phyloP scores from a whole-genome alignment of 2,329 filamentous ascomycete genomes.

The Tolypocladium paradoxum region DNA sequence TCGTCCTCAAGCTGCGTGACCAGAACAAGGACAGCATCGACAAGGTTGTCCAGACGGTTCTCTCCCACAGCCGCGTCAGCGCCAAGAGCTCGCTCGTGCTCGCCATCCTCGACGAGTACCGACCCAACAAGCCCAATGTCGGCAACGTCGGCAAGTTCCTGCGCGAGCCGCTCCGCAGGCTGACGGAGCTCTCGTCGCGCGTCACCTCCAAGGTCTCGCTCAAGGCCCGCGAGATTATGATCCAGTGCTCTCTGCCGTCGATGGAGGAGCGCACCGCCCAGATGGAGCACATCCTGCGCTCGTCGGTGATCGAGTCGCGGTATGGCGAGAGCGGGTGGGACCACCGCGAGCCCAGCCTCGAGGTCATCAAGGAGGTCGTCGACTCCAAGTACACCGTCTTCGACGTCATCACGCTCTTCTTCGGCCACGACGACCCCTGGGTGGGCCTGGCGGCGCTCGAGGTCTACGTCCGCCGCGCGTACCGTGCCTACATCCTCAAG shows the following conservation, averaged over 20 bases:
- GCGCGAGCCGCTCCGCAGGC: constrained; percentile 67
- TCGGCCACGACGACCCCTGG: constrained; percentile 87
- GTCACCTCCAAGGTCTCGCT: constrained; percentile 87
- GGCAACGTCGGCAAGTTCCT: constrained; percentile 85
- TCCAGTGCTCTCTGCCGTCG: constrained; percentile 92
- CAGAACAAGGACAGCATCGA: constrained; percentile 88
- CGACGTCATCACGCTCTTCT: constrained; percentile 91
- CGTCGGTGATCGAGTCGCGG: constrained; percentile 89
- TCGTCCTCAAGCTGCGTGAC: constrained; percentile 86
- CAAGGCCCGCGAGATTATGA: constrained; percentile 94
- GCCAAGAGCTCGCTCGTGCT: constrained; percentile 91
- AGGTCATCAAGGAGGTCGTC: constrained; percentile 92
- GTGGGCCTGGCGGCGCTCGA: constrained; percentile 88
- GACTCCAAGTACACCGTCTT: constrained; percentile 99
- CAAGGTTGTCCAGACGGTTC: constrained; percentile 76
- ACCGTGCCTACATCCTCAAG: constrained; percentile 90
- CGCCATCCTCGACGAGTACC: constrained; percentile 87
- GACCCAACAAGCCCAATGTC: constrained; percentile 83
- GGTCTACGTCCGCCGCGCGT: constrained; percentile 91
- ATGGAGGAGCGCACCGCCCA: constrained; percentile 88
- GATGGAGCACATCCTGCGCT: constrained; percentile 97
- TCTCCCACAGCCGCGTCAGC: constrained; percentile 86
- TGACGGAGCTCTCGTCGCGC: constrained; percentile 77
- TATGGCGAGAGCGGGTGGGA: constrained; percentile 97
- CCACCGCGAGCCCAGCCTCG: constrained; percentile 81